Conservation (phyloP, 129 eudicot genomes). For the Logfia minima region DNA sequence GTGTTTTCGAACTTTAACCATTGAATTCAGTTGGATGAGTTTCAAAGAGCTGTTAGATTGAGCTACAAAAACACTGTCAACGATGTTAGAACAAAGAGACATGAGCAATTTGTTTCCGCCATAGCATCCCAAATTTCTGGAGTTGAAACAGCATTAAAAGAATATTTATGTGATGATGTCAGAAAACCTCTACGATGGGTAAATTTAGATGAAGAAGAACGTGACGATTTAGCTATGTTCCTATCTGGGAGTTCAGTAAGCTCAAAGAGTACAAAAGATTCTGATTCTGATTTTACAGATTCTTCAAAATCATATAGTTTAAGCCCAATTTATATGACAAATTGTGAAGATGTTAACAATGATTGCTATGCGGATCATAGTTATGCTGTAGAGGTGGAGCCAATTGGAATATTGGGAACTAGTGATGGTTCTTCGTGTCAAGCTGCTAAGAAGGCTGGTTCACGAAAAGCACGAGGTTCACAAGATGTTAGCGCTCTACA, state of each 20-base stretch:
- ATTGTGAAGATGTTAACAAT: constrained; percentile 29
- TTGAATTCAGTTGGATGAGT: constrained; percentile 75
- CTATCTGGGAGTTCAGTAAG: constrained; percentile 57
- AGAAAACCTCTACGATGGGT: constrained; percentile 83
- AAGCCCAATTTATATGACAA: constrained; percentile 24
- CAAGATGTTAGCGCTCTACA: constrained; percentile 43
- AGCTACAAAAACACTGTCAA: constrained; percentile 65
- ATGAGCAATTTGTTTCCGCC: constrained; percentile 71
- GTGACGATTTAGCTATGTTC: constrained; percentile 85
- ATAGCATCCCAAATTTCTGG: constrained; percentile 73
- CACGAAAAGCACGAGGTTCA: constrained; percentile 48
- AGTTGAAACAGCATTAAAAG: constrained; percentile 60
- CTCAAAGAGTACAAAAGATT: constrained; percentile 38
- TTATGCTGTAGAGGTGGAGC: constrained; percentile 35
- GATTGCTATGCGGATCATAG: background rate
- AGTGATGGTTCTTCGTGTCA: constrained; percentile 50
- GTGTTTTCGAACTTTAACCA: background rate
- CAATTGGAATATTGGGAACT: constrained; percentile 44
- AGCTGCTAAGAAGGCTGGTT: constrained; percentile 40
- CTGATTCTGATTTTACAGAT: constrained; percentile 33
- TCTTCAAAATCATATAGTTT: constrained; percentile 13
- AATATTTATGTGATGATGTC: constrained; percentile 47
- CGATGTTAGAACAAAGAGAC: constrained; percentile 57
- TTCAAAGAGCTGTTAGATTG: constrained; percentile 73
- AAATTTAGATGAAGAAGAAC: constrained; percentile 76